Conservation (phyloP, 1,284 basidiomycete genomes). For the Ceratobasidium theobromae region DNA sequence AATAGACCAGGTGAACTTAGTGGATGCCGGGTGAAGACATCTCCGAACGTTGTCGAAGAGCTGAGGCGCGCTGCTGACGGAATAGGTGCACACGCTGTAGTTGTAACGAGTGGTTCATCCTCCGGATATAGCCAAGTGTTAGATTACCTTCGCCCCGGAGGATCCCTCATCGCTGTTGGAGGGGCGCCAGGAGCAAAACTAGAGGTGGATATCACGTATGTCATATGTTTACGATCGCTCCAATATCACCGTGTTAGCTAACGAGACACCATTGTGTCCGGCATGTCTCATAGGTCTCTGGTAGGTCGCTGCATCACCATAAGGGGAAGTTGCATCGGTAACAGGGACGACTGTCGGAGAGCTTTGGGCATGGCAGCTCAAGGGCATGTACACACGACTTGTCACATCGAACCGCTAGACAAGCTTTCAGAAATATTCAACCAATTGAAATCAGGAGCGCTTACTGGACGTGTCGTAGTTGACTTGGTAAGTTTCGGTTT, state of each 20-base stretch:
- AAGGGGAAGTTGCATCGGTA: slow-evolving; percentile 44
- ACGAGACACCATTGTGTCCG: neutral
- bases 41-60: slow-evolving; percentile 60
- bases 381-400: slow-evolving; percentile 66
- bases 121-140: slow-evolving; percentile 72
- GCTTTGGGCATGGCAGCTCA: slow-evolving; percentile 68
- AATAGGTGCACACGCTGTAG: slow-evolving; percentile 63
- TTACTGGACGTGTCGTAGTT: slow-evolving; percentile 65
- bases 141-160: slow-evolving; percentile 63
- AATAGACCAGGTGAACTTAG: too few relatives aligned
- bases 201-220: slow-evolving; percentile 72
- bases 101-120: slow-evolving; percentile 44
- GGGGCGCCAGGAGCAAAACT: slow-evolving; percentile 63
- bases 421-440: slow-evolving; percentile 61
- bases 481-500: slow-evolving; percentile 42
- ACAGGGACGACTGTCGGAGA: slow-evolving; percentile 71
- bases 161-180: slow-evolving; percentile 74
- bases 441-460: slow-evolving; percentile 54
- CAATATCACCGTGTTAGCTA: too few relatives aligned
- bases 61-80: slow-evolving; percentile 66
- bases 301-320: neutral
- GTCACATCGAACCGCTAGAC: slow-evolving; percentile 51
- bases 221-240: slow-evolving; percentile 50
- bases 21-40: slow-evolving; percentile 39
- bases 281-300: neutral